phyloP scores from a whole-genome alignment of 257 asterid species.

The Solanum bulbocastanum region DNA sequence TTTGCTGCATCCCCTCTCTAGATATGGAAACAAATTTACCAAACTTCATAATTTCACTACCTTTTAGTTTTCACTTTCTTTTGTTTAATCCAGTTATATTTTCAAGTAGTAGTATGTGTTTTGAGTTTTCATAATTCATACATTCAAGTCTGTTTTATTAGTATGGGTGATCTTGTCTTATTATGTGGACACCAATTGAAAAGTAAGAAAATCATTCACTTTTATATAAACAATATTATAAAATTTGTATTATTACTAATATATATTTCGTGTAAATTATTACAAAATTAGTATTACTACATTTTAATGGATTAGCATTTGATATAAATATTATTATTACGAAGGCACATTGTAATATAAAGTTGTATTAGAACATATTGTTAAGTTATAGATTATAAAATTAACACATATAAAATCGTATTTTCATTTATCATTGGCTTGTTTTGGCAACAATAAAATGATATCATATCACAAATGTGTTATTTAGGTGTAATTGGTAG shows the following conservation, averaged over 20 bases:
- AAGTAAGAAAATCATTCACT: not conserved
- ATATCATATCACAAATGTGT: not conserved
- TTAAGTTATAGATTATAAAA: not conserved
- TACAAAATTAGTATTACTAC: not conserved
- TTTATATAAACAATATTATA: not conserved
- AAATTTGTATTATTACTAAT: not conserved
- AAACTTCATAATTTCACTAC: not conserved
- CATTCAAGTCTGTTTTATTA: not conserved
- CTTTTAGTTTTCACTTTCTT: not conserved
- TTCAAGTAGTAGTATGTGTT: not conserved
- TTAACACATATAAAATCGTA: not conserved
- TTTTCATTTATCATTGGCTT: not conserved
- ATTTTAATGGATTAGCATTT: not conserved
- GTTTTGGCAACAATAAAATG: not conserved
- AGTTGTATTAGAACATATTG: not conserved
- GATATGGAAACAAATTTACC: not conserved
- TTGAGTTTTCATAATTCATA: not conserved
- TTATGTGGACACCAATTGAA: not conserved
- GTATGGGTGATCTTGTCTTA: not conserved
- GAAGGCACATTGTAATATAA: not conserved
- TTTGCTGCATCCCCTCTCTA: not conserved
- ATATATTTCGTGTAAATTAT: not conserved
- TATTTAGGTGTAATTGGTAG: not conserved
- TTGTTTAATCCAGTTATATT: not conserved
- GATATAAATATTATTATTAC: too few relatives aligned